Evolutionary conservation across 495 filamentous ascomycete species (phyloP), one percentile per base, ranked within the genome.

Genomic region (Neurospora intermedia): DNA sequence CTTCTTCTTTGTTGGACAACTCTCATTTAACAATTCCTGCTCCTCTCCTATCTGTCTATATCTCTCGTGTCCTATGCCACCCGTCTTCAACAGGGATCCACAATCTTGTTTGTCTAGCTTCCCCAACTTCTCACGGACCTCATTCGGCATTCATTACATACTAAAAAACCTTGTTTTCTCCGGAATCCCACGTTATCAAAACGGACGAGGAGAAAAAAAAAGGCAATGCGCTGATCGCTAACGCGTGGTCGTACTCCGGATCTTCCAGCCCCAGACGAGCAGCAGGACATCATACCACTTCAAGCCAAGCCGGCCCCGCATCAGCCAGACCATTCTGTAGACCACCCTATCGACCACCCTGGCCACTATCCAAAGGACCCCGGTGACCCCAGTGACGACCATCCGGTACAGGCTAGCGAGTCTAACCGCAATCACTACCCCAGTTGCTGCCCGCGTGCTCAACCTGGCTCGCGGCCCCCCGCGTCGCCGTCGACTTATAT

Each of bases 361-460:
- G 23, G 48, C 48, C 48, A 59, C 48, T 23, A 31, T 31, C 48
- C 5, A 59, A 27, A 59, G 48, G 48, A 59, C 48, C 48, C 48
- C 20, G 11, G 48, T 59, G 48, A 59, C 23, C 48, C 48, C 48
- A 59, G 48, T 59, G 48, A 59, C 48, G 11, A 59, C 48, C 48
- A 11, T 59, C 48, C 15, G 7, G 48, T 6, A 59, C 2, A 59
- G 48, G 11, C 48, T 31, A 27, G 48, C 48, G 48, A 59, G 48
- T 59, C 48, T 59, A 59, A 59, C 48, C 48, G 27, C 48, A 59
- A 59, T 59, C 48, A 59, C 23, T 13, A 59, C 6, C 13, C 70
- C 48, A 48, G 71, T 41, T 75, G 74, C 78, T 79, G 78, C 80
- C 78, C 80, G 79, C 74, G 43, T 31, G 69, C 76, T 74, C 71